Evolutionary conservation across 2,329 filamentous ascomycete species (phyloP).

Genomic region (Mycosphaerella sp.): DNA sequence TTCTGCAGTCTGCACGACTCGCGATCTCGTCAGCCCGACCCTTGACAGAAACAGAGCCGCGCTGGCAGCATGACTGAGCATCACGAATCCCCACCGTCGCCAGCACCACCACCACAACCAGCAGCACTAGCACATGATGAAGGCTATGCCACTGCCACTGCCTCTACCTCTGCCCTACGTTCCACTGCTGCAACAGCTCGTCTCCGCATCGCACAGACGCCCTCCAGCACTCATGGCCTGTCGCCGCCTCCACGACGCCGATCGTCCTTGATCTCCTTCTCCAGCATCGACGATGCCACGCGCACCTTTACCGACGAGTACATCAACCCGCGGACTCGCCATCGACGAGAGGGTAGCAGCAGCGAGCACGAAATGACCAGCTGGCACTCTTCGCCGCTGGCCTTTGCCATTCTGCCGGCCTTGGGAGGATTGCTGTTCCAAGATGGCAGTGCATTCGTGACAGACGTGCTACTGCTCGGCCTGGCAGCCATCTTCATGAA

Average conservation of each 20-base stretch:
- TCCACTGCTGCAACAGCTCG: conserved; percentile 16
- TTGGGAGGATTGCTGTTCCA: conserved; percentile 78
- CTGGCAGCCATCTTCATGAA: conserved; percentile 82
- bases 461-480: conserved; percentile 73
- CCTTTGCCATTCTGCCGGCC: conserved; percentile 77
- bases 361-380: conserved; percentile 52
- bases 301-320: conserved; percentile 65
- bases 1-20: not conserved
- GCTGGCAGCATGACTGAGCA: conserved; percentile 11
- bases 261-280: conserved; percentile 73
- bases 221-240: conserved; percentile 12
- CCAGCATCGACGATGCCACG: conserved; percentile 60
- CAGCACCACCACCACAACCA: conserved; percentile 7
- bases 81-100: not conserved
- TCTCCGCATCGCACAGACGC: conserved; percentile 20
- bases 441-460: conserved; percentile 75
- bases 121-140: conserved; percentile 1
- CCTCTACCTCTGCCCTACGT: not conserved
- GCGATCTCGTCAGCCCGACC: not conserved
- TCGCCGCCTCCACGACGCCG: conserved; percentile 48
- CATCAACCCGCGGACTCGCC: conserved; percentile 44
- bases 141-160: not conserved
- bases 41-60: conserved; percentile 3
- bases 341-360: conserved; percentile 33
- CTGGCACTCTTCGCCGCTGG: conserved; percentile 75